Conservation (phyloP, 768 basidiomycete species). For the Zangia roseola region DNA sequence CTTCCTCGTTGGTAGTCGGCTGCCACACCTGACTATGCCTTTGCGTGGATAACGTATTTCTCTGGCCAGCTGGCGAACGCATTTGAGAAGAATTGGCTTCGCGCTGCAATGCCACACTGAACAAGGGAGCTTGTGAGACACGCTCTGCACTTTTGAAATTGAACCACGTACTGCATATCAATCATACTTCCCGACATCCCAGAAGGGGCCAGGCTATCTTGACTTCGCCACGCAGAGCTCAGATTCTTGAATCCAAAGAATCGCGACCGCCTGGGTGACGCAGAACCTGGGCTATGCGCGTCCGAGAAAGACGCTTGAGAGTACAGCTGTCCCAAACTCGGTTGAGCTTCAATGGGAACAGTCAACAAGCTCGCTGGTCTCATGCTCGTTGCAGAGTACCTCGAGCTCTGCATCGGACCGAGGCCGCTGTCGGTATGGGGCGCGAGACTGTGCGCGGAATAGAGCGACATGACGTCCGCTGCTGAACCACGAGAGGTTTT, state of each 20-base stretch:
- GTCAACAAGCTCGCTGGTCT: conserved; percentile 64
- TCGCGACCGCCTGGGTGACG: conserved; percentile 64
- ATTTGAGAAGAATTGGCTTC: conserved; percentile 43
- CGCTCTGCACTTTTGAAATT: background rate
- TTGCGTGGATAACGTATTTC: conserved; percentile 32
- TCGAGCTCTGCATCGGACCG: conserved; percentile 55
- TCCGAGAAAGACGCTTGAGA: conserved; percentile 83
- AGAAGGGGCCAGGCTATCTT: conserved; percentile 79
- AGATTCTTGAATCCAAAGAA: conserved; percentile 80
- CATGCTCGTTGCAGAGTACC: conserved; percentile 53
- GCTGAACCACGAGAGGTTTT: conserved; percentile 72
- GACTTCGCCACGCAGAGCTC: conserved; percentile 71
- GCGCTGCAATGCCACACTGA: conserved; percentile 74
- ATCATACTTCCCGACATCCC: conserved; percentile 86
- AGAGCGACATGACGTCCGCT: conserved; percentile 71
- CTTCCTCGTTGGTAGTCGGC: conserved; percentile 35
- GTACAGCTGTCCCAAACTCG: conserved; percentile 61
- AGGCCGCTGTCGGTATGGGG: conserved; percentile 58
- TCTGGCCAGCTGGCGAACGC: conserved; percentile 35
- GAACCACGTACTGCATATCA: conserved; percentile 82
- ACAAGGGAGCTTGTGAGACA: conserved; percentile 8
- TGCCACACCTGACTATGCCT: conserved; percentile 58
- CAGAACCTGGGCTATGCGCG: conserved; percentile 68
- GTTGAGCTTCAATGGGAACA: conserved; percentile 54
- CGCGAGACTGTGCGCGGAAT: conserved; percentile 61